These are phyloP conservation scores for Chionographis japonica DNA, from an alignment of 106 monocot species.

Conservation along the genomic window DNA sequence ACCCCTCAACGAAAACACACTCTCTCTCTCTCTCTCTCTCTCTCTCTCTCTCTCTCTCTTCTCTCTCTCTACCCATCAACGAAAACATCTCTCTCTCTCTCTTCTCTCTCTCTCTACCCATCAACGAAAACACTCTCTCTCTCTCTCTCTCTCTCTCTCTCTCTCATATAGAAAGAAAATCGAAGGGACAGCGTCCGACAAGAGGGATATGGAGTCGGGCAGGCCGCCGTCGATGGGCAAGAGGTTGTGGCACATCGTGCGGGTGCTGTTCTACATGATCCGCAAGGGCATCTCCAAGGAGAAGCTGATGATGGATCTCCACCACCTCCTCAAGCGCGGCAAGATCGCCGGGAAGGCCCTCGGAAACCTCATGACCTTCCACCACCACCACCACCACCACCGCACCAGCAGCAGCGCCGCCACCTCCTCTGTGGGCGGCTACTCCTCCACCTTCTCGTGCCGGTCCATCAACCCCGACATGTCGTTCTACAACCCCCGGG, in stretches of 20 bases:
- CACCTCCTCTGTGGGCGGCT: neutral
- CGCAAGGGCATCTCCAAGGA: conserved; percentile 27
- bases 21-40: too few relatives aligned
- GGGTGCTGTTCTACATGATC: conserved; percentile 23
- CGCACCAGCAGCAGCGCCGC: conserved; percentile 1
- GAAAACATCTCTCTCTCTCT: too few relatives aligned
- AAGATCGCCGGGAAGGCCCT: conserved; percentile 36
- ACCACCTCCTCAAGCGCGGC: conserved; percentile 32
- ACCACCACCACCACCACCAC: conserved; percentile 1
- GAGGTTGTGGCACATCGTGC: conserved; percentile 21
- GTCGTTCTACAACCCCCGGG: conserved; percentile 28
- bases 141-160: too few relatives aligned
- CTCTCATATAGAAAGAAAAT: too few relatives aligned
- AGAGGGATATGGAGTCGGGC: neutral
- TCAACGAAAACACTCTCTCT: too few relatives aligned
- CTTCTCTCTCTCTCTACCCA: too few relatives aligned
- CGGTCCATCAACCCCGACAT: conserved; percentile 25
- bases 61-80: too few relatives aligned
- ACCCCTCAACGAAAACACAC: too few relatives aligned
- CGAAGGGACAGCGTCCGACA: too few relatives aligned
- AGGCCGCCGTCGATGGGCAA: conserved; percentile 2
- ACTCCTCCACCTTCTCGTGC: conserved; percentile 18
- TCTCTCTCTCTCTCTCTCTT: too few relatives aligned
- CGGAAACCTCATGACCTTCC: conserved; percentile 7
- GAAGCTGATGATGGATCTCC: conserved; percentile 33